Evolutionary conservation across 768 basidiomycete species (phyloP), one percentile per base, ranked within the genome.

Genomic region (Floccularia luteovirens): DNA sequence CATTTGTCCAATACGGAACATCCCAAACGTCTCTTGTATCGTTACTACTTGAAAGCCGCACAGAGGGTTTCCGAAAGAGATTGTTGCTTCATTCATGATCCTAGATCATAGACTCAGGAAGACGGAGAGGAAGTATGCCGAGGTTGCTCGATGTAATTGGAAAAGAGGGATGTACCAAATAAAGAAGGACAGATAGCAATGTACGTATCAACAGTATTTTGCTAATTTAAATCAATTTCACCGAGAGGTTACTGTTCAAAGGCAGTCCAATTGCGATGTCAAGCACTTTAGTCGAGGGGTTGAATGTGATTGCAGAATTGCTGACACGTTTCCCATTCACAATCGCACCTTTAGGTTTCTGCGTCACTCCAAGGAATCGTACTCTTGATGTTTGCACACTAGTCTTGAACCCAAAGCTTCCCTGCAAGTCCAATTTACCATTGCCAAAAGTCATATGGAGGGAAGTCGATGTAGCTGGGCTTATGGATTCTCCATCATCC

Each of bases 401-500:
- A 0, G 57, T 50, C 11, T 47, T 44, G 43, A 56, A 70, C 10
- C 58, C 62, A 52, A 69, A 70, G 14, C 30, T 44, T 0, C 70
- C 70, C 3, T 51, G 44, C 1, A 73, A 63, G 27, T 38, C 48
- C 24, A 74, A 48, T 7, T 33, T 47, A 1, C 57, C 53, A 2
- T 52, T 42, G 40, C 41, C 48, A 48, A 57, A 72, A 5, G 30
- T 48, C 52, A 72, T 58, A 25, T 52, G 44, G 25, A 69, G 51
- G 6, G 48, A 27, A 19, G 70, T 72, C 34, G 53, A 51, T 1
- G 47, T 30, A 14, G 52, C n/a, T 19, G 55, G 66, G 3, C 38
- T 45, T 34, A 72, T 55, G 5, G 74, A 77, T 31, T 72, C 74
- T 10, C 82, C 81, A 44, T 84, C 81, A 50, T 84, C 82, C 24